Evolutionary conservation across 2,329 filamentous ascomycete species (phyloP).

Genomic region (Thelonectria blattea): DNA sequence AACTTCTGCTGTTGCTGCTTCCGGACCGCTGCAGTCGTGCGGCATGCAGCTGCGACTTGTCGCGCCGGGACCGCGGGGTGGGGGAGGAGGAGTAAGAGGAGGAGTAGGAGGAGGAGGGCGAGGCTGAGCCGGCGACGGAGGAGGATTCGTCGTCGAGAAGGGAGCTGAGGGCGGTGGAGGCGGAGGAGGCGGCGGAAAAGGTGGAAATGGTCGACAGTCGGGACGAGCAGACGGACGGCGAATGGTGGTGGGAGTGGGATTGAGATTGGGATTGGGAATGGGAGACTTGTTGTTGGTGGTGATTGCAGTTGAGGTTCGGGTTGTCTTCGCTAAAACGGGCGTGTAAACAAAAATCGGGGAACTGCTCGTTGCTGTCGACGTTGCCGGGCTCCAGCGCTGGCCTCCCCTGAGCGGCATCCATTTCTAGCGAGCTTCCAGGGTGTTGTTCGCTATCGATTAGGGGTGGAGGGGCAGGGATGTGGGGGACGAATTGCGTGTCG

Average conservation of each 20-base stretch:
- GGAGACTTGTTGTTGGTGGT: conserved; percentile 22
- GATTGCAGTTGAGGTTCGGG: conserved; percentile 13
- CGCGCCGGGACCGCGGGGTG: conserved; percentile 48
- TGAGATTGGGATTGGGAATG: conserved; percentile 13
- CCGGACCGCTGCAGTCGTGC: conserved; percentile 54
- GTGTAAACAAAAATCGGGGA: conserved; percentile 54
- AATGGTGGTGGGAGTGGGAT: conserved; percentile 36
- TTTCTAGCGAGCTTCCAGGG: too few species aligned
- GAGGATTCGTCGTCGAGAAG: conserved; percentile 26
- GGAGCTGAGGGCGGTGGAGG: conserved; percentile 32
- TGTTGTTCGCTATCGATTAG: conserved; percentile 14
- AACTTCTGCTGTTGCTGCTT: conserved; percentile 40
- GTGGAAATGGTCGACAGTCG: conserved; percentile 37
- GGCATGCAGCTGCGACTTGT: conserved; percentile 58
- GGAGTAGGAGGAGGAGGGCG: conserved; percentile 1
- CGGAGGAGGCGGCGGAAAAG: conserved; percentile 19
- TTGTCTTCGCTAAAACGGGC: conserved; percentile 22
- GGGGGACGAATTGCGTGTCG: not conserved
- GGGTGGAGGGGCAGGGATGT: not conserved
- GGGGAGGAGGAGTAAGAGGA: conserved; percentile 29
- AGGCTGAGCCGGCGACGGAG: conserved; percentile 28
- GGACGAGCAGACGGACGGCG: conserved; percentile 33
- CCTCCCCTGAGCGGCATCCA: conserved; percentile 34
- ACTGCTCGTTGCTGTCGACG: conserved; percentile 43
- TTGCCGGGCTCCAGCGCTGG: conserved; percentile 46